Conservation (phyloP, 345 rosid species). For the Anacardium occidentale region DNA sequence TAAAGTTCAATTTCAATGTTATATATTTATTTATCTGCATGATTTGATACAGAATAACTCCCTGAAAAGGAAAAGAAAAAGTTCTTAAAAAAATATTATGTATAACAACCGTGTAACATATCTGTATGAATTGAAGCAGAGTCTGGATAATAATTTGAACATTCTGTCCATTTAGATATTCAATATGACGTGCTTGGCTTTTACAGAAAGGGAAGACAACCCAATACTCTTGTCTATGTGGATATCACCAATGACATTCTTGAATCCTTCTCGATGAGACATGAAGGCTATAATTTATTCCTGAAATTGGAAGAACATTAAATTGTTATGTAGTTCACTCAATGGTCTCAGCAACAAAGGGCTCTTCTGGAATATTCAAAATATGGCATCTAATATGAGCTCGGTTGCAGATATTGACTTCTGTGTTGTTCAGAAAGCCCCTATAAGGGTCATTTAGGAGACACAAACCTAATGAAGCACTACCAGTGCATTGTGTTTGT, state of each 20-base stretch:
- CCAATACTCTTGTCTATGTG: neutral
- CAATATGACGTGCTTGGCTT: neutral
- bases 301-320: constrained; percentile 9
- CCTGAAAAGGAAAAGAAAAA: no score
- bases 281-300: constrained; percentile 13
- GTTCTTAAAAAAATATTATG: no score
- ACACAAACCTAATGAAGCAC: neutral
- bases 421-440: neutral
- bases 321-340: neutral
- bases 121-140: neutral
- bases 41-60: neutral
- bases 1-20: no score
- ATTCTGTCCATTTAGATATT: neutral
- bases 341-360: neutral
- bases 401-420: neutral
- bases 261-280: neutral
- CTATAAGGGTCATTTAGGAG: neutral
- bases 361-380: neutral
- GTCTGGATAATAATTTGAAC: neutral
- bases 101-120: neutral
- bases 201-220: neutral
- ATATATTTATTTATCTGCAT: constrained; percentile 1
- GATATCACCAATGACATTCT: neutral
- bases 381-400: neutral
- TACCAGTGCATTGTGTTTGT: neutral